Conservation (phyloP, 345 rosid genomes). For the Mangifera indica region DNA sequence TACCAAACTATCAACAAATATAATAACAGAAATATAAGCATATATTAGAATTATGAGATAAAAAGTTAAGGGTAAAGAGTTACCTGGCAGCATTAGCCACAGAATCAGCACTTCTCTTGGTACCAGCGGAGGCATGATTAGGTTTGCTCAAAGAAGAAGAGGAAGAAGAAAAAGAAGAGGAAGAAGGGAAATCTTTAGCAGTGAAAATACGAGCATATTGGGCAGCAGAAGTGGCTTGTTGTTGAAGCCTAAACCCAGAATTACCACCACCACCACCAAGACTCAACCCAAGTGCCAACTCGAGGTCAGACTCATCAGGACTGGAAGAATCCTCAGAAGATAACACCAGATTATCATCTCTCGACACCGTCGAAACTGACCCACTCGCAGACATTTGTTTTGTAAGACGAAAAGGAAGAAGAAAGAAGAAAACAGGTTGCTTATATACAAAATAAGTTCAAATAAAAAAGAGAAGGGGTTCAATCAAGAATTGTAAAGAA, state of each 20-base stretch:
- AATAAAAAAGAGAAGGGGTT: conserved; percentile 17
- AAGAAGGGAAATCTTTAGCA: conserved; percentile 51
- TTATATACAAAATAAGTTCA: conserved; percentile 1
- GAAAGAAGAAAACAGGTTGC: conserved; percentile 5
- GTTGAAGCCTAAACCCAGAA: conserved; percentile 30
- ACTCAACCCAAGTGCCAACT: conserved; percentile 64
- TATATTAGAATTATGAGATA: not conserved
- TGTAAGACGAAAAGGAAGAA: conserved; percentile 8
- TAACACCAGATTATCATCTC: conserved; percentile 50
- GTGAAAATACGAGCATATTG: conserved; percentile 49
- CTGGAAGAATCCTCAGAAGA: conserved; percentile 81
- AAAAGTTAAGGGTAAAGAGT: not conserved
- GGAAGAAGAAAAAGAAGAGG: conserved; percentile 31
- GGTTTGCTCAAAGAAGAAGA: conserved; percentile 53
- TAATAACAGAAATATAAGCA: not conserved
- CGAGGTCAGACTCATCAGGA: conserved; percentile 59
- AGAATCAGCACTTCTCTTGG: conserved; percentile 71
- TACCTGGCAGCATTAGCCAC: conserved; percentile 57
- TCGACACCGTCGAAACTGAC: conserved; percentile 55
- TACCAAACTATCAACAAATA: no score
- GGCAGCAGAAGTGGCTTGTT: conserved; percentile 10
- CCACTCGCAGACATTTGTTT: conserved; percentile 30
- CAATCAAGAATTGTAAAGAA: not conserved
- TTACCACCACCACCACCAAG: conserved; percentile 29
- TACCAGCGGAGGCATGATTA: conserved; percentile 49